Evolutionary conservation across 1,284 basidiomycete species (phyloP).

Genomic region (Sanguinoderma infundibulare): DNA sequence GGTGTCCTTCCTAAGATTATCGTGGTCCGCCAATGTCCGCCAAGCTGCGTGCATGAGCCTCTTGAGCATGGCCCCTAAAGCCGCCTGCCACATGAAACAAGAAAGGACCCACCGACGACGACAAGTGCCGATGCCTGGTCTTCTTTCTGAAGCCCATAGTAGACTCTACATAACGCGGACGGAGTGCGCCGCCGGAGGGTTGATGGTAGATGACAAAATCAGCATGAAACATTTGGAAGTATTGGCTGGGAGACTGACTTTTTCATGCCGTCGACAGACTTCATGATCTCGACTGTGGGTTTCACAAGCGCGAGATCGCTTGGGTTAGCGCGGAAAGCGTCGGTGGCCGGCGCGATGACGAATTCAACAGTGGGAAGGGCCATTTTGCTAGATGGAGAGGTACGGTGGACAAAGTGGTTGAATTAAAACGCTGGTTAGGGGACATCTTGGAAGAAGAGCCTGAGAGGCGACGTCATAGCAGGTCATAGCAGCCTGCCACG

Average conservation of each 20-base stretch:
- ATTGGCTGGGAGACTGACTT: constrained; percentile 22
- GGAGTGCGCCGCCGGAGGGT: too few species aligned
- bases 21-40: constrained; percentile 25
- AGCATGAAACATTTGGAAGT: too few species aligned
- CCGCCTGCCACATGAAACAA: not conserved
- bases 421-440: too few species aligned
- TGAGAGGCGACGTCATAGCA: too few species aligned
- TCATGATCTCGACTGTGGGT: constrained; percentile 18
- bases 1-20: constrained; percentile 20
- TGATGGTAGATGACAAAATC: not conserved
- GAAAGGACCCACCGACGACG: constrained; percentile 18
- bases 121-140: constrained; percentile 23
- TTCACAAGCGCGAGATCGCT: constrained; percentile 8
- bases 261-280: constrained; percentile 21
- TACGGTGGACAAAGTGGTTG: too few species aligned
- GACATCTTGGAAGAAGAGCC: too few species aligned
- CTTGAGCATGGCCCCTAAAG: not conserved
- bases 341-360: constrained; percentile 7
- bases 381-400: too few species aligned
- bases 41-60: constrained; percentile 24
- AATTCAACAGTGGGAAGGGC: constrained; percentile 23
- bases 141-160: constrained; percentile 26
- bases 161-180: constrained; percentile 19
- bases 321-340: constrained; percentile 15
- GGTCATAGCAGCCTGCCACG: too few species aligned